Conservation (phyloP, 805 yeast species). For the Saccharomyces mikatae region DNA sequence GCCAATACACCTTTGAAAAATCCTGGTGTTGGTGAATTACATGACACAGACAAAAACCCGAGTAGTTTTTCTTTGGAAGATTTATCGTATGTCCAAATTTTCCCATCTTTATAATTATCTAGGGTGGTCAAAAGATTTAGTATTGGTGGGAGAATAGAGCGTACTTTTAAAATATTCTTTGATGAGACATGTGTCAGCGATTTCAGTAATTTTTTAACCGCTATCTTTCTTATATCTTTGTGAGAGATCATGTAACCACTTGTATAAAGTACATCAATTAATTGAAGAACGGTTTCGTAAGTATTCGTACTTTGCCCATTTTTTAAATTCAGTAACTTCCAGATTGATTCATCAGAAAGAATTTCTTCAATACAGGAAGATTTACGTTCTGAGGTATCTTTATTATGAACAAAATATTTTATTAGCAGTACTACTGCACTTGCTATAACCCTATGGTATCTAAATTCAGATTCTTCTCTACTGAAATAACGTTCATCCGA, state of each 20-base stretch:
- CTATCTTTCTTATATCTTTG: conserved; percentile 28
- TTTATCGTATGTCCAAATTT: conserved; percentile 50
- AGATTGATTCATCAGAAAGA: conserved; percentile 36
- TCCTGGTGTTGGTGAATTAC: conserved; percentile 42
- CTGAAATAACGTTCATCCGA: conserved; percentile 68
- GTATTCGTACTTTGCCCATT: conserved; percentile 35
- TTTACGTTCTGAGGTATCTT: conserved; percentile 14
- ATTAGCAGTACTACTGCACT: conserved; percentile 44
- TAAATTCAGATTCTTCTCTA: conserved; percentile 56
- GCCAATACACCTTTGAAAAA: conserved; percentile 35
- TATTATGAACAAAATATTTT: conserved; percentile 18
- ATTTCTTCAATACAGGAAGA: conserved; percentile 26
- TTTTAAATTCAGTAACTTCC: conserved; percentile 35
- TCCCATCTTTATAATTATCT: conserved; percentile 37
- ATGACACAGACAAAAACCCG: conserved; percentile 44
- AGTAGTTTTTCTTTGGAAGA: conserved; percentile 37
- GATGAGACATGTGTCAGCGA: conserved; percentile 28
- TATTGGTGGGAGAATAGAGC: conserved; percentile 41
- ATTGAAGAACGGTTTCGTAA: conserved; percentile 35
- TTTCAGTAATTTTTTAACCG: conserved; percentile 29
- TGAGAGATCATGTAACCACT: conserved; percentile 11
- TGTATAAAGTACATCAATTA: conserved; percentile 30
- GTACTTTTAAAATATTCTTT: conserved; percentile 36
- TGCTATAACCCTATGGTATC: conserved; percentile 51
- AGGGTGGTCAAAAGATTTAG: conserved; percentile 40